A percentile compares a stretch with the other conserved stretches of the same genome.
phyloP scores from a whole-genome alignment of 1,284 basidiomycete species.

The Heliocybe sulcata region DNA sequence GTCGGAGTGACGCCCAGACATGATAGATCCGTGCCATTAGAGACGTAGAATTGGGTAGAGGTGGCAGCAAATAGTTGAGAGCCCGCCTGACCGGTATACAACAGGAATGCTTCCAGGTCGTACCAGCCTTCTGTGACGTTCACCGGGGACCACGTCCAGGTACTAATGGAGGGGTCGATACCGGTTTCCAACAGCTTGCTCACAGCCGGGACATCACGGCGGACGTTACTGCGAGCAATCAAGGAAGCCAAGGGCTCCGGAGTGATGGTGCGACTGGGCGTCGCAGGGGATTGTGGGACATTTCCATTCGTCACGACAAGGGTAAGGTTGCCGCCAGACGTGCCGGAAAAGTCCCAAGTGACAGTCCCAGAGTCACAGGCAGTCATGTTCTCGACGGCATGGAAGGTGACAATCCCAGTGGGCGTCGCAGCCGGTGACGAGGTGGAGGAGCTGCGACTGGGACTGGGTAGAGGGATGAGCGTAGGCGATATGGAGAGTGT shows the following conservation, averaged over 20 bases:
- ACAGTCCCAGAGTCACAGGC: conserved; percentile 12
- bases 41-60: conserved; percentile 14
- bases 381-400: conserved; percentile 6
- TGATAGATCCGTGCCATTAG: conserved; percentile 10
- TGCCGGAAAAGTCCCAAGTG: conserved; percentile 14
- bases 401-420: conserved; percentile 9
- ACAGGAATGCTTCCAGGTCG: conserved; percentile 10
- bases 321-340: background rate
- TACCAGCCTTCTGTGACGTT: conserved; percentile 20
- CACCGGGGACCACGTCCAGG: conserved; percentile 16
- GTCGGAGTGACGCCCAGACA: conserved; percentile 12
- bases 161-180: conserved; percentile 7
- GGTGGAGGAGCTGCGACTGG: background rate
- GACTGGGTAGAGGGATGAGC: background rate
- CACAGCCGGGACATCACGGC: conserved; percentile 3
- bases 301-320: conserved; percentile 12
- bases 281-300: conserved; percentile 1
- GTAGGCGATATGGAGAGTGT: background rate
- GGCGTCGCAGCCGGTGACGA: conserved; percentile 2
- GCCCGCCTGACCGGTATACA: conserved; percentile 1
- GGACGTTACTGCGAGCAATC: background rate
- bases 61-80: background rate
- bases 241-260: background rate
- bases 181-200: conserved; percentile 6
- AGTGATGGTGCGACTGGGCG: conserved; percentile 1